Conservation (phyloP, 306 rosid species). For the Lupinus albus region DNA sequence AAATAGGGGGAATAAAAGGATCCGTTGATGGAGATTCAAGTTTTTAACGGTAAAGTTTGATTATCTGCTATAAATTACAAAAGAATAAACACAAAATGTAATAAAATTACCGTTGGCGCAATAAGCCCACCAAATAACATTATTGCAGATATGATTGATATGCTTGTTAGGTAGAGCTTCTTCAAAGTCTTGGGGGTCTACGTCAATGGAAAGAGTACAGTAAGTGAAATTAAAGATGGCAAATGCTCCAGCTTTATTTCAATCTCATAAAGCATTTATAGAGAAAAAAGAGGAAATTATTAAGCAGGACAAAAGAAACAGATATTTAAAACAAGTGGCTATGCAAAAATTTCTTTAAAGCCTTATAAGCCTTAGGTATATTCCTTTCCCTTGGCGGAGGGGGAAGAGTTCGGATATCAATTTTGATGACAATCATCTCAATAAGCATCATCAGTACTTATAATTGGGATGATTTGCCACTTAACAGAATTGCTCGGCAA, state of each 20-base stretch:
- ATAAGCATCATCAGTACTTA: background rate
- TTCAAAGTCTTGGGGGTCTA: constrained; percentile 83
- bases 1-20: constrained; percentile 18
- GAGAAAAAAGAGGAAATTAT: constrained; percentile 25
- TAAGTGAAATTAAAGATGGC: constrained; percentile 15
- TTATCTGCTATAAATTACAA: constrained; percentile 16
- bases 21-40: background rate
- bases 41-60: constrained; percentile 3
- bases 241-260: constrained; percentile 26
- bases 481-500: background rate
- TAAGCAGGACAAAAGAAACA: constrained; percentile 8
- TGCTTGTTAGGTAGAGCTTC: constrained; percentile 80
- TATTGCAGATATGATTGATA: constrained; percentile 66
- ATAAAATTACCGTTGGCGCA: constrained; percentile 81
- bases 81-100: background rate
- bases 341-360: background rate
- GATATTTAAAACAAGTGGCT: background rate
- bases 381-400: background rate
- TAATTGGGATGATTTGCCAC: constrained; percentile 20
- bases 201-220: constrained; percentile 38
- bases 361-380: background rate
- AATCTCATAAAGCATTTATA: constrained; percentile 19
- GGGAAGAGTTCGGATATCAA: background rate
- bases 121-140: constrained; percentile 87
- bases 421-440: constrained; percentile 1